Evolutionary conservation across 192 early-diverging fungal genomes (phyloP), one percentile per base, ranked within the genome.

Genomic region (Gamsiella multidivaricata): DNA sequence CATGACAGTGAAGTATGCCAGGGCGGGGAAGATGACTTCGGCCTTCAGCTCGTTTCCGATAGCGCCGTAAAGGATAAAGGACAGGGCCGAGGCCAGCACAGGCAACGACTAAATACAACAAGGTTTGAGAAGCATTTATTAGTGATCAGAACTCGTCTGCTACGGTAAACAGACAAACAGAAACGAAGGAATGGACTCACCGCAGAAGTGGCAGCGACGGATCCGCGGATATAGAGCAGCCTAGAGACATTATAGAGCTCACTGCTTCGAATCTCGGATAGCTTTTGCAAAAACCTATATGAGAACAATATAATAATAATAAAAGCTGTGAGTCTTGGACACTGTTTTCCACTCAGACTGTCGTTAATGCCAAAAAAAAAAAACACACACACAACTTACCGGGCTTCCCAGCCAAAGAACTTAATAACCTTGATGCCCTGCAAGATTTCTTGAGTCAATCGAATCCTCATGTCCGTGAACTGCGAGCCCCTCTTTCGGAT

Each of bases 361-460:
- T 50, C 20, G 6, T 41, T 7, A 41, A 41, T 0, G 23, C 8
- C 3, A 28, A 10, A 41, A 17, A 34, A 37, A 0, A 20, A 33
- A 10, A 54, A 28, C 31, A 53, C 39, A 60, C 26, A 65, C 22
- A 36, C 3, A 31, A 68, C 68, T 46, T 70, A 58, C 68, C 43
- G 23, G 5, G 68, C 37, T 29, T 78, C 74, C 74, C 74, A 91
- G n/a, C 82, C 85, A 57, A 89, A 91, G 50, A 88, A 88, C 75
- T 91, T 92, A 69, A 92, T 86, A 17, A 85, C 81, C n/a, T 87
- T 84, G 25, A 91, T 87, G 32, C 87, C 80, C 11, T 81, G 69
- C 3, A 88, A 54, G 18, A 91, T 58, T 66, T 91, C 86, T 57
- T 87, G 68, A 1, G 84, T 83, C 26, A 86, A 49, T 3, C 75